Percentiles rank a stretch among this genome's conserved stretches.
These are phyloP conservation scores for Diaporthe capsici DNA, from an alignment of 2,329 filamentous ascomycete species.

Conservation along the genomic window DNA sequence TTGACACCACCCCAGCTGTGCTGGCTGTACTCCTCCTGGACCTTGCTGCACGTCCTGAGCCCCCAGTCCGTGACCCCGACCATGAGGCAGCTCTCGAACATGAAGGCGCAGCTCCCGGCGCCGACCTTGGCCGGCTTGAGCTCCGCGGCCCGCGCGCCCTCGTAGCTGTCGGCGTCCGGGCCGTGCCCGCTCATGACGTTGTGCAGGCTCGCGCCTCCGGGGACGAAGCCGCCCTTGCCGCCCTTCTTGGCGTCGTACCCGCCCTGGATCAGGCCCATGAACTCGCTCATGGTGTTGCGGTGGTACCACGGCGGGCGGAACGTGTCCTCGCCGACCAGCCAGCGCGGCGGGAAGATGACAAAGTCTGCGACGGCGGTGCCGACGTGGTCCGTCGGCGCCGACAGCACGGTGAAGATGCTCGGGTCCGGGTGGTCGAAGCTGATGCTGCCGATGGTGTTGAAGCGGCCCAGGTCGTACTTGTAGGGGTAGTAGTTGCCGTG, in stretches of 20 bases:
- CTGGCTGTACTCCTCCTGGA: constrained; percentile 78
- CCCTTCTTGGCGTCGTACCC: constrained; percentile 75
- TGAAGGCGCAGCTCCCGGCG: constrained; percentile 74
- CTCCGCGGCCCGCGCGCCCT: constrained; percentile 69
- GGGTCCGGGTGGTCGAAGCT: constrained; percentile 85
- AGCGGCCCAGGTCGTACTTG: constrained; percentile 85
- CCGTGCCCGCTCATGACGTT: constrained; percentile 80
- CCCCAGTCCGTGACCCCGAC: constrained; percentile 82
- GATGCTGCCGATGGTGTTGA: constrained; percentile 80
- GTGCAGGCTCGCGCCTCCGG: constrained; percentile 74
- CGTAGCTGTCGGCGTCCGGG: constrained; percentile 70
- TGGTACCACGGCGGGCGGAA: constrained; percentile 83
- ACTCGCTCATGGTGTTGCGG: constrained; percentile 77
- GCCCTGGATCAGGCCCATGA: constrained; percentile 72
- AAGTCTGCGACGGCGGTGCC: constrained; percentile 79
- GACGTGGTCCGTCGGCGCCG: constrained; percentile 71
- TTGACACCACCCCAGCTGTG: constrained; percentile 84
- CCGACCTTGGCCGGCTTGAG: constrained; percentile 71
- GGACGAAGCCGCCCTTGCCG: constrained; percentile 66
- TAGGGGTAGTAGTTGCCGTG: constrained; percentile 85
- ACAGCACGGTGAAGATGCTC: constrained; percentile 81
- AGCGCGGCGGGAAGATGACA: constrained; percentile 80
- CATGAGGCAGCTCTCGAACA: constrained; percentile 80
- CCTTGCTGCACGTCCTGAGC: constrained; percentile 68
- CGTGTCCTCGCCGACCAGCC: constrained; percentile 78